Conservation (phyloP, 805 yeast species). For the Sugiyamaella qingdaonensis region DNA sequence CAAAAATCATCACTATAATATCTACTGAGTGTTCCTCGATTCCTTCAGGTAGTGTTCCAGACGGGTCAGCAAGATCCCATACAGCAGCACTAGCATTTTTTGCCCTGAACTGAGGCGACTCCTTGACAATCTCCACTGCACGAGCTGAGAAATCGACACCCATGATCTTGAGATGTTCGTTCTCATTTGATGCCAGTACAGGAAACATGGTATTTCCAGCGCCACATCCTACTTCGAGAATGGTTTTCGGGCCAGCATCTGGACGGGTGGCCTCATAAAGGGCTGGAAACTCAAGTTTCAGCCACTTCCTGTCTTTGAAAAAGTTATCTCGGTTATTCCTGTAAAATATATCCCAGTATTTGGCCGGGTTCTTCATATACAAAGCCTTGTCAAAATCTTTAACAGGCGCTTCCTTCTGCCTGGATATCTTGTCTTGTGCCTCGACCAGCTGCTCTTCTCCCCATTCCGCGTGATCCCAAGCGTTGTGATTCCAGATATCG, state of each 20-base stretch:
- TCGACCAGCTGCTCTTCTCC: conserved; percentile 79
- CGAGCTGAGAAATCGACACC: conserved; percentile 89
- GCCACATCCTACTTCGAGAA: conserved; percentile 95
- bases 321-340: conserved; percentile 87
- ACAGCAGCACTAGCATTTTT: conserved; percentile 75
- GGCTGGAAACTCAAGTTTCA: conserved; percentile 87
- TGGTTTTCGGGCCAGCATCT: conserved; percentile 64
- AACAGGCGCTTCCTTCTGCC: conserved; percentile 82
- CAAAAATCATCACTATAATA: conserved; percentile 91
- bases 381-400: conserved; percentile 72
- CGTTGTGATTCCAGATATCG: conserved; percentile 82
- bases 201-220: conserved; percentile 98
- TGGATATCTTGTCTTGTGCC: conserved; percentile 68
- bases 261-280: conserved; percentile 73
- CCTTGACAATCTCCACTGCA: conserved; percentile 81
- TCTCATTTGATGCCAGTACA: conserved; percentile 73
- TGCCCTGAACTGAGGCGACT: conserved; percentile 55
- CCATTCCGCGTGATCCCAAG: conserved; percentile 98
- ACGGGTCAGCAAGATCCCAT: conserved; percentile 88
- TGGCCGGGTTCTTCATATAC: conserved; percentile 82
- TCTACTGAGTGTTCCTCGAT: conserved; percentile 79
- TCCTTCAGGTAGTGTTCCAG: conserved; percentile 74
- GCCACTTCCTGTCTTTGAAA: conserved; percentile 95
- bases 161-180: conserved; percentile 63
- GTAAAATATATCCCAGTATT: conserved; percentile 93